These are phyloP conservation scores for Penicillium sp. DNA, from an alignment of 2,329 filamentous ascomycete species.

Conservation along the genomic window DNA sequence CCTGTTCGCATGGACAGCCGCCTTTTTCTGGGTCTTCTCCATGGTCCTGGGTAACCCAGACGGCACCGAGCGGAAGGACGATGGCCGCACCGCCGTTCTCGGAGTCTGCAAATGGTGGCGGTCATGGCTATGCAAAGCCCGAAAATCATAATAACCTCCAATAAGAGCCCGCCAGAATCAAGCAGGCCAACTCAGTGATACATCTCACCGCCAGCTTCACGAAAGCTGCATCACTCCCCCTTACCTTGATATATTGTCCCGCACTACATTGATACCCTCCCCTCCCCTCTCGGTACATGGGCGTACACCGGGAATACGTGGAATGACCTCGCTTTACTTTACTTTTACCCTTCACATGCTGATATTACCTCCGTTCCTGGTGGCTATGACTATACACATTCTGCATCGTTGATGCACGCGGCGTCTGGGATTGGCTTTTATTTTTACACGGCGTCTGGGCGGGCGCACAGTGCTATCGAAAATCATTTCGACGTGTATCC, in stretches of 20 bases:
- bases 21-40: constrained; percentile 62
- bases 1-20: constrained; percentile 58
- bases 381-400: constrained; percentile 16
- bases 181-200: not conserved
- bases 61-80: constrained; percentile 58
- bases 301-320: constrained; percentile 6
- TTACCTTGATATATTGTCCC: constrained; percentile 6
- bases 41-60: constrained; percentile 62
- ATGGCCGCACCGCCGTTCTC: constrained; percentile 59
- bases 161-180: not conserved
- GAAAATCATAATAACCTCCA: constrained; percentile 18
- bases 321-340: constrained; percentile 12
- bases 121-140: constrained; percentile 49
- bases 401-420: constrained; percentile 11
- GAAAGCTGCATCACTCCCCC: not conserved
- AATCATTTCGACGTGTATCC: not conserved
- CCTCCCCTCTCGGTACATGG: not conserved
- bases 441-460: constrained; percentile 10
- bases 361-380: constrained; percentile 9
- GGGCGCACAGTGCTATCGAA: constrained; percentile 5
- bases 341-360: constrained; percentile 11
- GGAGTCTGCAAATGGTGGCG: constrained; percentile 61
- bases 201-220: not conserved
- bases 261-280: constrained; percentile 5
- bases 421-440: constrained; percentile 12